phyloP scores from a whole-genome alignment of 176 grass and related monocot species.

The Zoysia japonica region DNA sequence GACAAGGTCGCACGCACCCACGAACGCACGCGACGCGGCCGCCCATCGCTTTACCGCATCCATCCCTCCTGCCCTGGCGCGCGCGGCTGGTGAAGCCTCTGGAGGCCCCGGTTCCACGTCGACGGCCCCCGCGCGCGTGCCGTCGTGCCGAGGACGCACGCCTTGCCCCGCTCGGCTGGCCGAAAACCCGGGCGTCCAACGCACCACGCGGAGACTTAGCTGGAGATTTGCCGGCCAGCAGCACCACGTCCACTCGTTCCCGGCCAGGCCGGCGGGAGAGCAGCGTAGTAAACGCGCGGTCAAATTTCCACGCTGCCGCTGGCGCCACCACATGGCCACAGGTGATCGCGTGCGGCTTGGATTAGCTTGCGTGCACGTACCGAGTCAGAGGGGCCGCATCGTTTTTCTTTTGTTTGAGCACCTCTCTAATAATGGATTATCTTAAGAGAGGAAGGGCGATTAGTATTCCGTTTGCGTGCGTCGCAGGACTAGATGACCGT shows the following conservation, averaged over 20 bases:
- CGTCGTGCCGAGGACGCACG: neutral
- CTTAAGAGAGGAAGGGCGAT: no score
- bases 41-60: neutral
- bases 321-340: neutral
- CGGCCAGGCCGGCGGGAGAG: neutral
- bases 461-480: slow-evolving; percentile 6
- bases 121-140: neutral
- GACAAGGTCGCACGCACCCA: neutral
- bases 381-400: neutral
- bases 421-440: neutral
- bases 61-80: no score
- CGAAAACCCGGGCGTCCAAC: slow-evolving; percentile 2
- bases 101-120: slow-evolving; percentile 34
- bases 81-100: neutral
- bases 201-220: neutral
- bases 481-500: neutral
- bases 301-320: neutral
- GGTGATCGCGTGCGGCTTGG: no score
- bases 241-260: neutral
- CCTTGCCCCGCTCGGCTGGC: no score
- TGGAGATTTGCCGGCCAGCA: slow-evolving; percentile 25
- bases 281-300: slow-evolving; percentile 2
- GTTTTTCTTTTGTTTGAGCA: neutral
- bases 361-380: neutral
- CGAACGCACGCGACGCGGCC: neutral